Evolutionary conservation across 2,329 filamentous ascomycete genomes (phyloP).

Genomic region (Podosphaera aphanis): DNA sequence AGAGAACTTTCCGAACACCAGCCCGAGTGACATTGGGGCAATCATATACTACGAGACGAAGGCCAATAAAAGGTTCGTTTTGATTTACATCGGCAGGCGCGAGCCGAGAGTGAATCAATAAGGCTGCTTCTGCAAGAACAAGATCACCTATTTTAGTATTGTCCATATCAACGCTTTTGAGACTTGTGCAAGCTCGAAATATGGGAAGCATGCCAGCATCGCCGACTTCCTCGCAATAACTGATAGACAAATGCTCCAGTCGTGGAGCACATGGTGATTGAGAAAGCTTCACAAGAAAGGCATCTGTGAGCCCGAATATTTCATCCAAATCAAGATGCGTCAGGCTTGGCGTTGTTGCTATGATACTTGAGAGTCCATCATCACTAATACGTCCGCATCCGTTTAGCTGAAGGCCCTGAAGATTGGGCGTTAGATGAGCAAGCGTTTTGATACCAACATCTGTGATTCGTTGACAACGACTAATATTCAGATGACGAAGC

Average conservation of each 20-base stretch:
- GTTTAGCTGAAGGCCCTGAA: slow-evolving; percentile 66
- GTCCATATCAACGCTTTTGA: slow-evolving; percentile 64
- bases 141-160: slow-evolving; percentile 82
- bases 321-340: slow-evolving; percentile 84
- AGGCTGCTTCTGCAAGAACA: slow-evolving; percentile 60
- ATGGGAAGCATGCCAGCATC: slow-evolving; percentile 68
- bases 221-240: slow-evolving; percentile 68
- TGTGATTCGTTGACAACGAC: slow-evolving; percentile 52
- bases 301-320: slow-evolving; percentile 52
- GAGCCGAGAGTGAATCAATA: slow-evolving; percentile 47
- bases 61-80: slow-evolving; percentile 21
- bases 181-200: slow-evolving; percentile 46
- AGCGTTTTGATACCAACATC: slow-evolving; percentile 47
- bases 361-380: slow-evolving; percentile 42
- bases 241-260: slow-evolving; percentile 64
- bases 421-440: slow-evolving; percentile 48
- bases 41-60: slow-evolving; percentile 70
- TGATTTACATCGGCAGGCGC: slow-evolving; percentile 12
- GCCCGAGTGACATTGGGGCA: slow-evolving; percentile 85
- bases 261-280: slow-evolving; percentile 47
- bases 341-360: slow-evolving; percentile 53
- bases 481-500: slow-evolving; percentile 67
- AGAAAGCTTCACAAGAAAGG: slow-evolving; percentile 45
- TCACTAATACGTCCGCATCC: slow-evolving; percentile 58
- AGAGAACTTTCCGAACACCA: slow-evolving; percentile 67